Evolutionary conservation across 139 green algal species (phyloP), one percentile per base, ranked within the genome.

Genomic region (Auxenochlorella protothecoides): DNA sequence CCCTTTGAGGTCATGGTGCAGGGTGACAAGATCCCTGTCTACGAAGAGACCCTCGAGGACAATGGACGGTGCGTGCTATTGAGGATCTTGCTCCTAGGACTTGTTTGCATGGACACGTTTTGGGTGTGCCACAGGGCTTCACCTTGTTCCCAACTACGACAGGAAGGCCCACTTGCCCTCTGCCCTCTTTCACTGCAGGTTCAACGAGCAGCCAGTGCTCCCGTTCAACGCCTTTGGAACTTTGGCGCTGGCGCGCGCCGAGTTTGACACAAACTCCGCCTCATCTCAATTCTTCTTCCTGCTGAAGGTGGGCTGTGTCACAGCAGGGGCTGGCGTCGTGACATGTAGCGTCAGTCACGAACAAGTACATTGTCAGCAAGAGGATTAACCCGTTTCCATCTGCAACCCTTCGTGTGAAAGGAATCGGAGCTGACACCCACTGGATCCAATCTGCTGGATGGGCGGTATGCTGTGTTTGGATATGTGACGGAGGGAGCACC

Each of bases 181-280:
- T 83, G 82, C 57, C 59, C 65, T 70, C 59, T 64, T 64, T 12
- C 59, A 2, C 12, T 44, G 6, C 66, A 77, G 77, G 27, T 95
- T 88, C 75, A 93, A 95, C 72, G 93, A 96, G 66, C 73, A 89
- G 72, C 90, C 92, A 6, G 82, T 89, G 52, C 86, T 99, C 66
- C 94, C 95, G 15, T 99, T 99, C 89, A 99, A 99, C 72, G 95
- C 95, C 0, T 99, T 92, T 73, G 95, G 95, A 72, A 99, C 95
- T 6, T 71, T 98, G 68, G 93, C 94, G 9, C 89, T 96, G 85
- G 94, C 94, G 0, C 84, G 94, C 27, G 83, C 85, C 53, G 95
- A 99, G 87, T 98, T 98, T 80, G 90, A 97, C 55, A 83, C 92
- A 78, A 97, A 99, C 89, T 91, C 80, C 3, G 94, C 83, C 27